phyloP scores from a whole-genome alignment of 2,329 filamentous ascomycete genomes.

The Fusarium sp. region DNA sequence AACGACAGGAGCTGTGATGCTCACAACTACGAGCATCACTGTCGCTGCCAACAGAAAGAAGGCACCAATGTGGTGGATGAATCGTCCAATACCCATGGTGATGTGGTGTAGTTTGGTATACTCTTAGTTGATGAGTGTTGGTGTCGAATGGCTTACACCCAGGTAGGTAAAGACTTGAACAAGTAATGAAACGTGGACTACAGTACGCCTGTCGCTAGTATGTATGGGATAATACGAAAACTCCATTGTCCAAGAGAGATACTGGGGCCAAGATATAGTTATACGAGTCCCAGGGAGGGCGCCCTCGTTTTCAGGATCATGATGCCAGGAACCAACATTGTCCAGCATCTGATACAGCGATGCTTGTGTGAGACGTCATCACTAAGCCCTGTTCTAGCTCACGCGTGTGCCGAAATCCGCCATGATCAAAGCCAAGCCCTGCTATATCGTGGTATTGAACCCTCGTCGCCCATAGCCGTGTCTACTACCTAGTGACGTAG shows the following conservation, averaged over 20 bases:
- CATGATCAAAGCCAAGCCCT: constrained; percentile 36
- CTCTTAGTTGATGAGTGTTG: constrained; percentile 8
- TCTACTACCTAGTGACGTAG: constrained; percentile 46
- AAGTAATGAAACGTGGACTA: not conserved
- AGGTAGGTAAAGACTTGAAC: constrained; percentile 8
- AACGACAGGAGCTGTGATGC: constrained; percentile 72
- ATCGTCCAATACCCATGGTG: constrained; percentile 64
- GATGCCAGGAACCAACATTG: constrained; percentile 34
- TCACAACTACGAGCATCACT: constrained; percentile 71
- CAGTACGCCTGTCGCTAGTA: constrained; percentile 6
- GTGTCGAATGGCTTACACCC: not conserved
- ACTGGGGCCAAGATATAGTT: constrained; percentile 27
- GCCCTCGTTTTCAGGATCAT: constrained; percentile 17
- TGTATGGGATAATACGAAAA: constrained; percentile 22
- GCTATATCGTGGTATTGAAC: constrained; percentile 29
- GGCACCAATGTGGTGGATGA: constrained; percentile 71
- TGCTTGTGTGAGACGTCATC: constrained; percentile 48
- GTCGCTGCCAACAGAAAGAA: constrained; percentile 70
- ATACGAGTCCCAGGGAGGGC: constrained; percentile 9
- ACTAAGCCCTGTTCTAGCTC: constrained; percentile 36
- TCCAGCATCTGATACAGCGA: constrained; percentile 33
- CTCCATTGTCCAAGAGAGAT: constrained; percentile 3
- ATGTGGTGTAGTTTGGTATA: constrained; percentile 26
- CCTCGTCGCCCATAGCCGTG: constrained; percentile 33
- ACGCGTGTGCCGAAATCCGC: constrained; percentile 33